Evolutionary conservation across 495 filamentous ascomycete genomes (phyloP).

Genomic region (Hypoxylon cercidicola): DNA sequence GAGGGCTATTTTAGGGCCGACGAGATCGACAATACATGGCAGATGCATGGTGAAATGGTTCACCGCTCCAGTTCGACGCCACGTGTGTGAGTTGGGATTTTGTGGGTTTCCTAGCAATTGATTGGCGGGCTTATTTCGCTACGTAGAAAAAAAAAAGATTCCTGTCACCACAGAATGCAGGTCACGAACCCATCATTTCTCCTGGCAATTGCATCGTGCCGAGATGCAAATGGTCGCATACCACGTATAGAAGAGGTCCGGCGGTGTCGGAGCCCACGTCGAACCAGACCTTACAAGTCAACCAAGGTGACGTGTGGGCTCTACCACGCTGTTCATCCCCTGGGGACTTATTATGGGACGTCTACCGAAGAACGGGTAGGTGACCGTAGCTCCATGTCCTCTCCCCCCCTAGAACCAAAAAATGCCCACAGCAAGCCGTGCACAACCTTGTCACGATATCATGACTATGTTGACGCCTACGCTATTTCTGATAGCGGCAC

Average conservation of each 20-base stretch:
- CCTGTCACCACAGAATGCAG: background rate
- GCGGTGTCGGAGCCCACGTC: slow-evolving; percentile 4
- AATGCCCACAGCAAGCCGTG: slow-evolving; percentile 6
- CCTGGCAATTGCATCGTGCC: slow-evolving; percentile 1
- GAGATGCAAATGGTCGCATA: slow-evolving; percentile 3
- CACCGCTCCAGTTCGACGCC: slow-evolving; percentile 1
- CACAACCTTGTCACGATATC: slow-evolving; percentile 7
- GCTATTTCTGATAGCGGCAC: slow-evolving; percentile 4
- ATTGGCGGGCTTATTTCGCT: slow-evolving; percentile 3
- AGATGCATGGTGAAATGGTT: slow-evolving; percentile 1
- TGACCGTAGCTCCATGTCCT: background rate
- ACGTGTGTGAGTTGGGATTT: background rate
- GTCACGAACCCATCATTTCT: slow-evolving; percentile 2
- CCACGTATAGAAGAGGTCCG: background rate
- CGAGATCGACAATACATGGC: background rate
- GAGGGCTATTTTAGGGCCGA: background rate
- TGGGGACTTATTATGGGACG: slow-evolving; percentile 7
- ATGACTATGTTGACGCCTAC: slow-evolving; percentile 6
- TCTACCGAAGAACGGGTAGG: slow-evolving; percentile 1
- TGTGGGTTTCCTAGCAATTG: background rate
- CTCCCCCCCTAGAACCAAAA: background rate
- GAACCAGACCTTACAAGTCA: background rate
- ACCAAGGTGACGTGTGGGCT: slow-evolving; percentile 3
- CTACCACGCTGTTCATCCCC: slow-evolving; percentile 4
- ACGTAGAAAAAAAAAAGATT: background rate